Evolutionary conservation across 768 basidiomycete genomes (phyloP).

Genomic region (Kondoa subrosea): DNA sequence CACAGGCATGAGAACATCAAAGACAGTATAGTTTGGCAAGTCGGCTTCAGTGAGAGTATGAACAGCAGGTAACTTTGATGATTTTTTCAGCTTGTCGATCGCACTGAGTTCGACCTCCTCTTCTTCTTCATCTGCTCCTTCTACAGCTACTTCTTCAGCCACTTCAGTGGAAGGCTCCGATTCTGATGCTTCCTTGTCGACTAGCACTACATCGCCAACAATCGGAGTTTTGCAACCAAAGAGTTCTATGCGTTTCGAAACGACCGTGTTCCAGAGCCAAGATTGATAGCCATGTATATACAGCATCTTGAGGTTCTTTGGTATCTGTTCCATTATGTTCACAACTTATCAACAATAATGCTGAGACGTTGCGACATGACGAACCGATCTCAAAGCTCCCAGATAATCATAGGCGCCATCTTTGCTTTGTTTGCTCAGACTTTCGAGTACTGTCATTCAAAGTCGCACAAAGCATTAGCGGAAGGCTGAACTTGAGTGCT

Average conservation of each 20-base stretch:
- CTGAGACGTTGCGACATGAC: background rate
- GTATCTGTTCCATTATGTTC: constrained; percentile 65
- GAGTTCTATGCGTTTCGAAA: constrained; percentile 73
- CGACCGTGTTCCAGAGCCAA: constrained; percentile 94
- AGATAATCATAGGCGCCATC: constrained; percentile 52
- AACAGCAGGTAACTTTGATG: constrained; percentile 36
- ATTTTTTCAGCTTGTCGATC: constrained; percentile 13
- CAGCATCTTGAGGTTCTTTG: constrained; percentile 84
- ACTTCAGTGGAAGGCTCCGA: constrained; percentile 15
- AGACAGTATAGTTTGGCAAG: constrained; percentile 63
- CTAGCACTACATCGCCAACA: constrained; percentile 71
- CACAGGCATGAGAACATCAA: constrained; percentile 93
- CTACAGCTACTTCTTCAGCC: constrained; percentile 3
- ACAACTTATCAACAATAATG: background rate
- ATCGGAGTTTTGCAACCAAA: constrained; percentile 58
- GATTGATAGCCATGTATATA: constrained; percentile 98
- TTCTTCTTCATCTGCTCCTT: constrained; percentile 21
- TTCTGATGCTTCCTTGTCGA: constrained; percentile 14
- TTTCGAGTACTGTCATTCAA: constrained; percentile 48
- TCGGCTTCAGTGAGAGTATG: constrained; percentile 64
- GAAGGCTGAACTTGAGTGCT: background rate
- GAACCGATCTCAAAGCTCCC: constrained; percentile 9
- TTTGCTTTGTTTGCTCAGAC: constrained; percentile 61
- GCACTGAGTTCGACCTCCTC: constrained; percentile 23
- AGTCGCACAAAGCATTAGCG: constrained; percentile 1